These are phyloP conservation scores for Trichoderma polysporum DNA, from an alignment of 2,329 filamentous ascomycete species.

Conservation along the genomic window DNA sequence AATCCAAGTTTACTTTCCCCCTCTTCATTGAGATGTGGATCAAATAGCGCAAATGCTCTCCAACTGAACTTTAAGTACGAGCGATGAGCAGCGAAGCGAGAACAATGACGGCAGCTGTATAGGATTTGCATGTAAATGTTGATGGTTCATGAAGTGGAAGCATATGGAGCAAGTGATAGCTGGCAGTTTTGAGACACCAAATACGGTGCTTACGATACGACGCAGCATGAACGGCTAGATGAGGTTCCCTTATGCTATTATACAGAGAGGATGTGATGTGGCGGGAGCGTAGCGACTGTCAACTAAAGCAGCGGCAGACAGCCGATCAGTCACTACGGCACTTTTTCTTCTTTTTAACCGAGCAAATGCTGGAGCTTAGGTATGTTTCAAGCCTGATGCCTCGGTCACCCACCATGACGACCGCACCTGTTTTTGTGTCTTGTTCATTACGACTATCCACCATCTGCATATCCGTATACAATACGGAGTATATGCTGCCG, in stretches of 20 bases:
- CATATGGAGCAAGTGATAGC: background rate
- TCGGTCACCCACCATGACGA: slow-evolving; percentile 3
- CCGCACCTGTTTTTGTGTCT: background rate
- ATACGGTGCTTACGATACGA: background rate
- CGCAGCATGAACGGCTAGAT: background rate
- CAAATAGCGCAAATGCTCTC: slow-evolving; percentile 11
- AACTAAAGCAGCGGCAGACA: background rate
- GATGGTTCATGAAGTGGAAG: background rate
- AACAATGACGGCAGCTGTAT: background rate
- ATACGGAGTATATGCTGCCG: background rate
- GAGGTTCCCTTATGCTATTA: background rate
- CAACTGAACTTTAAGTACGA: background rate
- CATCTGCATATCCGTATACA: background rate
- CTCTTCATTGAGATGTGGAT: background rate
- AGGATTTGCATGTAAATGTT: background rate
- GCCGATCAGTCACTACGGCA: slow-evolving; percentile 8
- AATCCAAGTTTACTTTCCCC: background rate
- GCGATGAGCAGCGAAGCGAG: background rate
- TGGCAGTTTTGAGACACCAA: background rate
- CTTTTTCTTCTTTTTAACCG: background rate
- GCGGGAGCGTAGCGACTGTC: background rate
- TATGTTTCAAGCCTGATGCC: background rate
- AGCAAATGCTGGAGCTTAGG: background rate
- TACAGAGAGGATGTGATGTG: slow-evolving; percentile 6
- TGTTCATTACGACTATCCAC: background rate